A percentile compares a stretch with the other conserved stretches of the same genome.
Conservation (phyloP, 129 eudicot species). For the Artemisia tridentata region DNA sequence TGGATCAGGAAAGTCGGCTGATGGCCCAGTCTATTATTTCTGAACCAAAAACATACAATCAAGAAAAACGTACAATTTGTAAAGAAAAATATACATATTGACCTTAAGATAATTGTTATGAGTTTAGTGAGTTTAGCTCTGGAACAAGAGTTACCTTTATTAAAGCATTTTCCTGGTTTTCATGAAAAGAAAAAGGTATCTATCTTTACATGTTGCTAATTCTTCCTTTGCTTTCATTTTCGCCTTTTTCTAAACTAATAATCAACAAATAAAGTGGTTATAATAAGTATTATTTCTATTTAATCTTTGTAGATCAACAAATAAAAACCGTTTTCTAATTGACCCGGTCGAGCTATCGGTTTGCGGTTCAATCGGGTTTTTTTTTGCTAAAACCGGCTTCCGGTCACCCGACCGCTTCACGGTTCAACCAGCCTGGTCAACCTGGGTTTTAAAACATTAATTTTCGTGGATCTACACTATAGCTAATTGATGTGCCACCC, state of each 20-base stretch:
- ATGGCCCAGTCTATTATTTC: constrained; percentile 20
- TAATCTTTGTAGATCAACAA: background rate
- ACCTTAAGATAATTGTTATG: background rate
- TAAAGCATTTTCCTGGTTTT: constrained; percentile 46
- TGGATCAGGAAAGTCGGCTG: constrained; percentile 28
- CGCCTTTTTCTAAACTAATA: background rate
- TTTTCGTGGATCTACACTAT: no score
- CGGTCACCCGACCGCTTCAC: no score
- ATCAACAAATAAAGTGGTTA: background rate
- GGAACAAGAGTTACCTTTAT: constrained; percentile 13
- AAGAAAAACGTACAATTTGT: background rate
- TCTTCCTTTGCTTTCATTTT: constrained; percentile 17
- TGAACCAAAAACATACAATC: background rate
- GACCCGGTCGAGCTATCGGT: no score
- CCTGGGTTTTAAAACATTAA: no score
- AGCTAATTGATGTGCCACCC: no score
- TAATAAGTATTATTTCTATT: background rate
- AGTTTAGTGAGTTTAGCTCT: constrained; percentile 11
- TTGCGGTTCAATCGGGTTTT: no score
- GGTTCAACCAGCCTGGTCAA: no score
- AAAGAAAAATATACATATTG: background rate
- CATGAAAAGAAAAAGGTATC: constrained; percentile 40
- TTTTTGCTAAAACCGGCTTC: no score
- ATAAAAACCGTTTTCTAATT: background rate
- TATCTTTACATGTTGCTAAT: constrained; percentile 29